These are phyloP conservation scores for Lipomyces lipofer DNA, from an alignment of 805 yeast species.

Conservation along the genomic window DNA sequence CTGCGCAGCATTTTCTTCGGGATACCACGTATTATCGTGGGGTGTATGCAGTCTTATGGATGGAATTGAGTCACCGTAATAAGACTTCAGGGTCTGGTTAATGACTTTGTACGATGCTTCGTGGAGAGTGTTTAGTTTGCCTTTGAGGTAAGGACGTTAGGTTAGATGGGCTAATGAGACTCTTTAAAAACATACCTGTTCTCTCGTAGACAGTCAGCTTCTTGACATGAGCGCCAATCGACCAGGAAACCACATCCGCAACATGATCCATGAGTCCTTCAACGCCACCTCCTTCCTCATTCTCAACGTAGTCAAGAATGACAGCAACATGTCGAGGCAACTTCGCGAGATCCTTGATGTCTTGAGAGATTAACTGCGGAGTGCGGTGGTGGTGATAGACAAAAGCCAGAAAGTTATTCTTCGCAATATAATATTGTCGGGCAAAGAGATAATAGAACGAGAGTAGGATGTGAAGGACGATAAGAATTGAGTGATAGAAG, in stretches of 20 bases:
- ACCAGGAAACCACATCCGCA: slow-evolving; percentile 82
- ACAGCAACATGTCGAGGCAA: slow-evolving; percentile 77
- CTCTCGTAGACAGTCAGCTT: slow-evolving; percentile 70
- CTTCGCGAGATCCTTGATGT: slow-evolving; percentile 69
- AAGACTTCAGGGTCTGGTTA: slow-evolving; percentile 16
- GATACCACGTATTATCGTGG: slow-evolving; percentile 7
- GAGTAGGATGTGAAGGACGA: slow-evolving; percentile 27
- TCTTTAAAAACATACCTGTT: slow-evolving; percentile 1
- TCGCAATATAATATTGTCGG: slow-evolving; percentile 22
- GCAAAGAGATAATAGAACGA: slow-evolving; percentile 9
- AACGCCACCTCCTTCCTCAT: slow-evolving; percentile 85
- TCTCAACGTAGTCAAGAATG: slow-evolving; percentile 69
- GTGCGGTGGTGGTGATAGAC: slow-evolving; percentile 44
- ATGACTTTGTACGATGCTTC: slow-evolving; percentile 18
- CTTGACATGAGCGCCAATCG: slow-evolving; percentile 81
- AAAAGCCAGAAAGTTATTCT: slow-evolving; percentile 30
- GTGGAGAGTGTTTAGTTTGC: slow-evolving; percentile 19
- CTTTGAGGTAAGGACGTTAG: not conserved
- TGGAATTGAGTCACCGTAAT: slow-evolving; percentile 23
- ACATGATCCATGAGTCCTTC: slow-evolving; percentile 77
- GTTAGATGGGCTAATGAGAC: not conserved
- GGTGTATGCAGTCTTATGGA: slow-evolving; percentile 19
- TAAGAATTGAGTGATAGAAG: slow-evolving; percentile 25
- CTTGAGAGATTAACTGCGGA: slow-evolving; percentile 84
- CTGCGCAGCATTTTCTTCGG: slow-evolving; percentile 18